Evolutionary conservation across 2,329 filamentous ascomycete species (phyloP).

Genomic region (Talaromyces marneffei): DNA sequence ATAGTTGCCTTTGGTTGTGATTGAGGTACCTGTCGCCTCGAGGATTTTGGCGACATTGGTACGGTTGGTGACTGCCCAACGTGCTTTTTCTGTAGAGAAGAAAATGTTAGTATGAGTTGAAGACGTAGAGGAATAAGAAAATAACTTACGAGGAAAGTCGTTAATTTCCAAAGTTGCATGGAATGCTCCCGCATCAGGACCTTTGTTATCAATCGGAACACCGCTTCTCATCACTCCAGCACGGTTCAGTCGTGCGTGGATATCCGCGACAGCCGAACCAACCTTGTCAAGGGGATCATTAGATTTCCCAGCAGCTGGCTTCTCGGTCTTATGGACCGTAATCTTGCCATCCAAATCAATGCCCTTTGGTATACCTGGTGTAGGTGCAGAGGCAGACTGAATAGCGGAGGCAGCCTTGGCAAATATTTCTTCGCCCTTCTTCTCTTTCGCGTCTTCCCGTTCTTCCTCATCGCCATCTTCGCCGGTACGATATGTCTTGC

Average conservation of each 20-base stretch:
- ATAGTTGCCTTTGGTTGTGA: slow-evolving; percentile 93
- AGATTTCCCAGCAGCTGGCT: slow-evolving; percentile 39
- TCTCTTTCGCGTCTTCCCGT: slow-evolving; percentile 62
- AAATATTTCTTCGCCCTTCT: slow-evolving; percentile 54
- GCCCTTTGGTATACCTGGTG: slow-evolving; percentile 46
- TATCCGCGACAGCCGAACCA: slow-evolving; percentile 80
- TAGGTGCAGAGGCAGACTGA: slow-evolving; percentile 53
- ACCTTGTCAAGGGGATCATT: slow-evolving; percentile 78
- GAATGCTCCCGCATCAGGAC: slow-evolving; percentile 91
- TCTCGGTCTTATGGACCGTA: slow-evolving; percentile 65
- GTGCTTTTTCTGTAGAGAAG: slow-evolving; percentile 66
- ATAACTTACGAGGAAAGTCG: slow-evolving; percentile 72
- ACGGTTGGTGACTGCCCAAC: slow-evolving; percentile 97
- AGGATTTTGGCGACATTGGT: slow-evolving; percentile 98
- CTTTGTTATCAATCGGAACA: slow-evolving; percentile 96
- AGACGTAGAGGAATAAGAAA: neutral
- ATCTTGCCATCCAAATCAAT: slow-evolving; percentile 64
- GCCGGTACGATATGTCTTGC: slow-evolving; percentile 83
- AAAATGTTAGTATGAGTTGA: slow-evolving; percentile 3
- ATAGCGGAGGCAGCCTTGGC: slow-evolving; percentile 59
- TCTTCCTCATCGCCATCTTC: slow-evolving; percentile 74
- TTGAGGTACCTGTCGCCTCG: slow-evolving; percentile 88
- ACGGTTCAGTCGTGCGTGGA: slow-evolving; percentile 83
- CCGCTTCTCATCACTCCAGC: slow-evolving; percentile 85
- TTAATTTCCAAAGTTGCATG: slow-evolving; percentile 98